Conservation (phyloP, 2,329 filamentous ascomycete genomes). For the Aspergillus phoenicis region DNA sequence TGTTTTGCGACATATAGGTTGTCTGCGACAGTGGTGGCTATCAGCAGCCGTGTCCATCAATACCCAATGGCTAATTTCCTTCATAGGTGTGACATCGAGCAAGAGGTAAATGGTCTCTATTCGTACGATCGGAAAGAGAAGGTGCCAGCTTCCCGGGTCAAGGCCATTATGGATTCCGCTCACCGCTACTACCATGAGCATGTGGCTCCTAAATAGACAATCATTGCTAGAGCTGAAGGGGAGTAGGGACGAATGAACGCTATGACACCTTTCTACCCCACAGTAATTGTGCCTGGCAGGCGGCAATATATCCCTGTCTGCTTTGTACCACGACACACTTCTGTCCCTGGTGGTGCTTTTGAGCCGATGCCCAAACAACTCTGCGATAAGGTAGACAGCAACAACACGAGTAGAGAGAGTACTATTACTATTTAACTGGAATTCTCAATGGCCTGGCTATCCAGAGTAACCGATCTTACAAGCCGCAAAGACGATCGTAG, state of each 20-base stretch:
- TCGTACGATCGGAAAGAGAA: constrained; percentile 64
- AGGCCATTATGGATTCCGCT: constrained; percentile 59
- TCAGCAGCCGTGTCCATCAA: too few relatives aligned
- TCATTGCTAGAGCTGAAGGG: background rate
- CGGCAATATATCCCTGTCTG: too few relatives aligned
- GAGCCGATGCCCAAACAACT: too few relatives aligned
- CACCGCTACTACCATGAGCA: constrained; percentile 48
- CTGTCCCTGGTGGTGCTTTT: too few relatives aligned
- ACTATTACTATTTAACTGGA: too few relatives aligned
- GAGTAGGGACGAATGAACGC: background rate
- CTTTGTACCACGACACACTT: too few relatives aligned
- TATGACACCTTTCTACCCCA: background rate
- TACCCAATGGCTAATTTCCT: background rate
- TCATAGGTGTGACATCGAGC: constrained; percentile 60
- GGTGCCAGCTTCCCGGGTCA: constrained; percentile 60
- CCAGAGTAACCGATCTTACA: too few relatives aligned
- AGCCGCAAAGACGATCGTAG: background rate
- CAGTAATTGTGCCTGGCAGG: too few relatives aligned
- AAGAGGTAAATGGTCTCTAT: constrained; percentile 69
- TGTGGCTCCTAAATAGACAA: background rate
- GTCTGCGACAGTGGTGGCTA: background rate
- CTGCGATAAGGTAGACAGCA: too few relatives aligned
- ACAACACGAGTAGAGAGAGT: too few relatives aligned
- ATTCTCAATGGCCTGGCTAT: too few relatives aligned
- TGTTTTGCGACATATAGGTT: too few relatives aligned